Evolutionary conservation across 441 rosid genomes (phyloP), one percentile per base, ranked within the genome.

Genomic region (Erysimum cheiri): DNA sequence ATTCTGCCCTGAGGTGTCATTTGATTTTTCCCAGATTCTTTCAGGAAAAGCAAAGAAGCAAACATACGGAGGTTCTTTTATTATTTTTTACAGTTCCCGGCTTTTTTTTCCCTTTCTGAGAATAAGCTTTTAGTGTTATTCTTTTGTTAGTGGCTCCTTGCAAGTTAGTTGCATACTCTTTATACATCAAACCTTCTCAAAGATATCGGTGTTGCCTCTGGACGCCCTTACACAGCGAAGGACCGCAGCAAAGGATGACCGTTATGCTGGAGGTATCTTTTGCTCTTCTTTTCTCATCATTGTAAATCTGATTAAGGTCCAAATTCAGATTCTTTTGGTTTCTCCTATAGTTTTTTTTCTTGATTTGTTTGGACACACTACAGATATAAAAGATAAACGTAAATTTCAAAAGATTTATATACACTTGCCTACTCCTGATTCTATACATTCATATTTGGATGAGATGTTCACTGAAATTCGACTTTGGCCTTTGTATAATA

Each of bases 41-140:
- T 78, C 75, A 53, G 79, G 49, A 22, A 73, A 61, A 73, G 69
- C 58, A 70, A 56, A 70, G 74, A 69, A 72, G 70, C 73, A 60
- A 59, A 43, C 80, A 64, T 14, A 44, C 43, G 12, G 53, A 75
- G 79, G 70, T 74, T 71, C 71, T 67, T 75, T 70, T 72, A 61
- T 80, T 73, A 58, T 46, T 75, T 74, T 75, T 66, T 60, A 29
- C 8, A 76, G 78, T 67, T 72, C 46, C 75, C 71, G 46, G 70
- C 80, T 60, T 71, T 57, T 70, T 69, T 54, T 49, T 4, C 56
- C 74, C 66, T 70, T 49, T 72, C 63, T 79, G 77, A 66, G 60
- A 87, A 77, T 79, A 81, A 84, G 78, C 75, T 71, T 82, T 35
- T 74, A 71, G 71, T 72, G 61, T 68, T 77, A 77, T 82, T 87